phyloP scores from a whole-genome alignment of 106 monocot genomes.

The Acanthochlamys bracteata region DNA sequence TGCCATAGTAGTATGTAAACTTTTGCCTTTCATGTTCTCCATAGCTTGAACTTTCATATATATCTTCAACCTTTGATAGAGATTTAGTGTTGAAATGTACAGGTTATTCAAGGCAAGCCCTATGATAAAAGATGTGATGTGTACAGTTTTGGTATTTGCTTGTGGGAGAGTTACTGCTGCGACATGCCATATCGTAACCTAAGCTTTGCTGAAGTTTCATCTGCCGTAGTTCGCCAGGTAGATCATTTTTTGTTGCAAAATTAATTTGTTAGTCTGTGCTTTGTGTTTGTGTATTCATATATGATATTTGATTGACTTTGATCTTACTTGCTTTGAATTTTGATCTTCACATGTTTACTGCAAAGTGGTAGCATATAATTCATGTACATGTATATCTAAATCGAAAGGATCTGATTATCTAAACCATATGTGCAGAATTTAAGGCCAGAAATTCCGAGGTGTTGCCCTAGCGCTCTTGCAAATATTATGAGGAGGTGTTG shows the following conservation, averaged over 20 bases:
- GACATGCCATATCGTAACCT: slow-evolving; percentile 97
- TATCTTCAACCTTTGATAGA: neutral
- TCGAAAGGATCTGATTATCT: no score
- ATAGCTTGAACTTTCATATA: neutral
- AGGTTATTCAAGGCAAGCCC: slow-evolving; percentile 82
- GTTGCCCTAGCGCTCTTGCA: slow-evolving; percentile 65
- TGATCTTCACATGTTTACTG: no score
- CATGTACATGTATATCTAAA: no score
- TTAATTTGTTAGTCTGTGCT: no score
- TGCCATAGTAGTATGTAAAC: no score
- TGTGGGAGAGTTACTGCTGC: slow-evolving; percentile 96
- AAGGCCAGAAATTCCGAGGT: slow-evolving; percentile 87
- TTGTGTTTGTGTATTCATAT: no score
- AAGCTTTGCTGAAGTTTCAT: slow-evolving; percentile 75
- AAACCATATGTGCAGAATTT: slow-evolving; percentile 46
- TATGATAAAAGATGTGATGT: slow-evolving; percentile 94
- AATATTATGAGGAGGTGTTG: slow-evolving; percentile 89
- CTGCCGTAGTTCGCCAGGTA: slow-evolving; percentile 91
- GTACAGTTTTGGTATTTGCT: slow-evolving; percentile 86
- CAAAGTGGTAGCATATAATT: no score
- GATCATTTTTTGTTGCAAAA: neutral
- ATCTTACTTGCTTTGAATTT: no score
- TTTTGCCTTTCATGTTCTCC: no score
- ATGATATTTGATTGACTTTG: no score
- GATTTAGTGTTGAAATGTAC: slow-evolving; percentile 8